Evolutionary conservation across 768 basidiomycete genomes (phyloP).

Genomic region (Xanthoconium stramineum): DNA sequence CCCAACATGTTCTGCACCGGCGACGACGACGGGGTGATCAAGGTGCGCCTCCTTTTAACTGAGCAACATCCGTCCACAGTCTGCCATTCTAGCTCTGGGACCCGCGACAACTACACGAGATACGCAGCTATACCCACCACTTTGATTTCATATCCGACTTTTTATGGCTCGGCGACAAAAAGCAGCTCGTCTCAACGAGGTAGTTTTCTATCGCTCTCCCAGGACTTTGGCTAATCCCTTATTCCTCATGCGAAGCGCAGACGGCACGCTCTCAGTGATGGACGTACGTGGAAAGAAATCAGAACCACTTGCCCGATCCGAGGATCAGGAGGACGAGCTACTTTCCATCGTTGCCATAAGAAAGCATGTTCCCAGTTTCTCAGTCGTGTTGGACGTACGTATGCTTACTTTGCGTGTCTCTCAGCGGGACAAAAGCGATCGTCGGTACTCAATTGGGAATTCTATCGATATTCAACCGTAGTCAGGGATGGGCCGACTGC

Average conservation of each 20-base stretch:
- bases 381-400: neutral
- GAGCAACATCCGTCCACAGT: neutral
- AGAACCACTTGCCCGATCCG: conserved; percentile 80
- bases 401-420: neutral
- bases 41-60: conserved; percentile 45
- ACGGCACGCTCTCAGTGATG: conserved; percentile 89
- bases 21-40: conserved; percentile 93
- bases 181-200: conserved; percentile 87
- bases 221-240: neutral
- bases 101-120: conserved; percentile 60
- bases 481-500: conserved; percentile 87
- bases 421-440: conserved; percentile 72
- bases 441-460: conserved; percentile 91
- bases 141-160: conserved; percentile 96
- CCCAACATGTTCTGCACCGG: conserved; percentile 79
- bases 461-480: conserved; percentile 85
- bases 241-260: conserved; percentile 55
- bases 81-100: conserved; percentile 75
- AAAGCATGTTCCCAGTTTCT: conserved; percentile 44
- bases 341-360: conserved; percentile 84
- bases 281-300: conserved; percentile 82
- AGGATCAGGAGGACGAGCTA: conserved; percentile 95
- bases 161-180: conserved; percentile 79
- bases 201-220: conserved; percentile 27
- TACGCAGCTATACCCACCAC: conserved; percentile 77